Base-by-base conservation (phyloP, 768 basidiomycete species). In the Kwoniella shandongensis region DNA sequence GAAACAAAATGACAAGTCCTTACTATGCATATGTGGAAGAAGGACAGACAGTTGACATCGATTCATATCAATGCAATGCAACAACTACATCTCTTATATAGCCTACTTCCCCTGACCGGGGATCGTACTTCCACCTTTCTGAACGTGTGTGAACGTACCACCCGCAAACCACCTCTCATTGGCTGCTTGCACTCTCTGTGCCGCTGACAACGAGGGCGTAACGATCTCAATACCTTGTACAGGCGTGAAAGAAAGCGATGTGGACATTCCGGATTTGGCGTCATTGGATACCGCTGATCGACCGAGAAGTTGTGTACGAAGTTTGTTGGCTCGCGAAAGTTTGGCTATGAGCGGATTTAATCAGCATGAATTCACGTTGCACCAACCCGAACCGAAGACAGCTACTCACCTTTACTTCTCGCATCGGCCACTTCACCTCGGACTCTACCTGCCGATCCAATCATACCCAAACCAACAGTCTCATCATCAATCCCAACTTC, bases 381-480 rank as follows among this genome's bases (percentile, higher is more conserved):
- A 23, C 7, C 23, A 30, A 4, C 48, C 0, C 35, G 18, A 6
- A 29, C 20, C 23, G 17, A 41, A 32, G 12, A 44, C 13, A 30
- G n/a, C 15, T 23, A 77, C 84, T 61, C 63, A 93, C 93, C 92
- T 80, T 87, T 85, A 79, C 87, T 93, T 79, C 91, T 91, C 40
- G 87, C 83, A 74, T 98, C 93, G 50, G 88, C 91, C 48, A 85
- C 76, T 26, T 87, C 86, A 12, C 91, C 91, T 51, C 96, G 82
- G 49, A 99, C 88, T 76, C 91, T 89, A 22, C 96, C 96, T 5
- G 87, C 86, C 51, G 82, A 82, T 36, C 92, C 91, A 60, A 98
- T 89, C 93, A 99, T 98, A 59, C 96, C 96, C 73, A 98, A 77
- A 4, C 96, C 96, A 80, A 91, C 89, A n/a, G 92, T 93, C 79